These are phyloP conservation scores for Gentiana macrophylla DNA, from an alignment of 257 asterid genomes.

Conservation along the genomic window DNA sequence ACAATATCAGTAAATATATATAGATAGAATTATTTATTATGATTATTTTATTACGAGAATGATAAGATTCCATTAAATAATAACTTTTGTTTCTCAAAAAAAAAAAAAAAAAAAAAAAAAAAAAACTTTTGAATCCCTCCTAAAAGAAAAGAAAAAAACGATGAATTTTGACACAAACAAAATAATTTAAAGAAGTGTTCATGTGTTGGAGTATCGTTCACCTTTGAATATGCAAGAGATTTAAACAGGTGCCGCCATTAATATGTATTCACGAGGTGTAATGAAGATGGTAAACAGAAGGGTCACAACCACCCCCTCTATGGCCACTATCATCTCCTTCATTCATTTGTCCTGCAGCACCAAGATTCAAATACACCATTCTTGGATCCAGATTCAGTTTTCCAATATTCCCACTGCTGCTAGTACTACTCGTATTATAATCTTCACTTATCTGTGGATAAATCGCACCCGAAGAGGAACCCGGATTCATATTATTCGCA, in stretches of 20 bases:
- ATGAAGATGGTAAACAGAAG: slow-evolving; percentile 62
- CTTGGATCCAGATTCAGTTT: slow-evolving; percentile 54
- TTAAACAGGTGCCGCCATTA: neutral
- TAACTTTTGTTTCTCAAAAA: neutral
- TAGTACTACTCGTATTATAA: slow-evolving; percentile 21
- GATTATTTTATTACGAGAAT: neutral
- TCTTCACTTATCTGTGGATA: slow-evolving; percentile 58
- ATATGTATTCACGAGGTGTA: slow-evolving; percentile 25
- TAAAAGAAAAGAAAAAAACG: slow-evolving; percentile 2
- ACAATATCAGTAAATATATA: no score
- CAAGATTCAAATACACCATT: slow-evolving; percentile 73
- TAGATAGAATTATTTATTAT: neutral
- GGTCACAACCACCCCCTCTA: slow-evolving; percentile 27
- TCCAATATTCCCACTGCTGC: slow-evolving; percentile 28
- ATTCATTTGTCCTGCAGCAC: slow-evolving; percentile 35
- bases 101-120: slow-evolving; percentile 1
- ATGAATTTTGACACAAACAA: slow-evolving; percentile 6
- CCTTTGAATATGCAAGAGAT: neutral
- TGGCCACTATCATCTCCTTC: slow-evolving; percentile 43
- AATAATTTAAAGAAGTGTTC: neutral
- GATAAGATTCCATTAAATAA: no score
- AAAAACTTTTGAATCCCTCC: neutral
- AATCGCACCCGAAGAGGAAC: slow-evolving; percentile 24
- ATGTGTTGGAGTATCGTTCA: neutral
- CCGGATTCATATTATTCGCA: slow-evolving; percentile 18